These are phyloP conservation scores for Cladophialophora chaetospira DNA, from an alignment of 2,329 filamentous ascomycete species.

Conservation along the genomic window DNA sequence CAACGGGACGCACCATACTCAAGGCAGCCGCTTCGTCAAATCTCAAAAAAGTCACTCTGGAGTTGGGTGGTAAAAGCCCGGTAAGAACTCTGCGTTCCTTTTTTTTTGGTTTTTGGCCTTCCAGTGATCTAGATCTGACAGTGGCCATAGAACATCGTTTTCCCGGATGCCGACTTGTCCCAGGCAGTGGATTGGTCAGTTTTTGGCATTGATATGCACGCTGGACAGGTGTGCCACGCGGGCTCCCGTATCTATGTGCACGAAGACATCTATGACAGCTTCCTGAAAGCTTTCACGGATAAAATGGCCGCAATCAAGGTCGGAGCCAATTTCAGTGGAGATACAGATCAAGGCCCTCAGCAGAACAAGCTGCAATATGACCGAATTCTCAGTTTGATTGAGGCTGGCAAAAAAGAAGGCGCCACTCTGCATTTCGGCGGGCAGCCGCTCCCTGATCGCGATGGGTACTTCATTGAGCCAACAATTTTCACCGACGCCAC, in stretches of 20 bases:
- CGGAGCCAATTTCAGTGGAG: constrained; percentile 69
- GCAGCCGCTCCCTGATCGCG: not conserved
- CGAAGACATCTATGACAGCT: constrained; percentile 36
- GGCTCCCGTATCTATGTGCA: constrained; percentile 41
- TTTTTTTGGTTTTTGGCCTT: not conserved
- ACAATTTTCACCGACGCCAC: constrained; percentile 62
- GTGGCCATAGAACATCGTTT: constrained; percentile 35
- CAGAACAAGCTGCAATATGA: constrained; percentile 72
- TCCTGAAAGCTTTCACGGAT: constrained; percentile 41
- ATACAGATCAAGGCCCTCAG: constrained; percentile 74
- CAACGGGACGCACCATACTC: constrained; percentile 37
- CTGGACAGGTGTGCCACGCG: constrained; percentile 39
- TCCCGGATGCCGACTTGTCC: constrained; percentile 39
- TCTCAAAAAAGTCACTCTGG: constrained; percentile 40
- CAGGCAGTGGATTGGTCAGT: constrained; percentile 38
- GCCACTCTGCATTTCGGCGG: constrained; percentile 67
- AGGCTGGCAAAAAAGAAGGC: constrained; percentile 70
- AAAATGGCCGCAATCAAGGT: constrained; percentile 63
- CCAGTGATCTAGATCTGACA: not conserved
- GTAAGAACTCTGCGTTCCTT: not conserved
- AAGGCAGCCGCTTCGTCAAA: constrained; percentile 37
- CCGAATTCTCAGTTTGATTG: constrained; percentile 68
- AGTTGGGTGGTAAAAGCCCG: constrained; percentile 39
- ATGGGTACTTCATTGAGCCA: constrained; percentile 52
- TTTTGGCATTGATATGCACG: constrained; percentile 37